Base-by-base conservation (phyloP, 768 basidiomycete species). In the Mycena pura region DNA sequence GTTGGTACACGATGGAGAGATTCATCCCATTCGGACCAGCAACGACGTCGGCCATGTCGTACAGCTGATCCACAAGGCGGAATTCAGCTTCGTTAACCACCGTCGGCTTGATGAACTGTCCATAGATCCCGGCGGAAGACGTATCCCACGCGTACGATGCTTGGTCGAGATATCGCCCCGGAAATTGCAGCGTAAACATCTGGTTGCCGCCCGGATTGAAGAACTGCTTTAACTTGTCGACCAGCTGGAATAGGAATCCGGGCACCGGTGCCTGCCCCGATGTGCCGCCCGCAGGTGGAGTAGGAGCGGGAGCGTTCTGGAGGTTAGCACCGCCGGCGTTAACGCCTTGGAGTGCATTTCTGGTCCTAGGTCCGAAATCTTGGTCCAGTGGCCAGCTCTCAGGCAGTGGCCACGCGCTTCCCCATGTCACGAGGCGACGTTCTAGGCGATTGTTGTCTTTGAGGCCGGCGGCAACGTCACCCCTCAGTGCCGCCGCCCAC, bases 81-180 rank as follows among this genome's bases (percentile, higher is more conserved):
- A 73, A 73, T 41, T 73, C 72, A 41, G 68, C 62, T 54, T 73
- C 70, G 54, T 70, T 73, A 29, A 73, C 72, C 1, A 60, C 69
- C 1, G 66, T 67, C 3, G 72, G 72, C 55, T 73, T 73, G 50
- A 70, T 48, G 57, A 73, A 71, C 41, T 69, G 70, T 9, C 70
- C 70, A 56, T 73, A 73, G n/a, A 69, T 63, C 1, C 72, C 72
- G 6, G 70, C 70, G 13, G 21, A 44, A 6, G 51, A 51, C 14
- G 69, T 68, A 39, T 72, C 68, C 70, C 70, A 73, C 14, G 71
- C 72, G 46, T 69, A 73, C 29, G 58, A 60, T 21, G 60, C 57
- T 27, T 57, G 47, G n/a, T 68, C 64, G 38, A 73, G 52, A 47
- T 60, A 73, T 2, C 71, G 66, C 25, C 71, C 70, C 17, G 72